Conservation (phyloP, 2,329 filamentous ascomycete species). For the Cyphellophora attinorum region DNA sequence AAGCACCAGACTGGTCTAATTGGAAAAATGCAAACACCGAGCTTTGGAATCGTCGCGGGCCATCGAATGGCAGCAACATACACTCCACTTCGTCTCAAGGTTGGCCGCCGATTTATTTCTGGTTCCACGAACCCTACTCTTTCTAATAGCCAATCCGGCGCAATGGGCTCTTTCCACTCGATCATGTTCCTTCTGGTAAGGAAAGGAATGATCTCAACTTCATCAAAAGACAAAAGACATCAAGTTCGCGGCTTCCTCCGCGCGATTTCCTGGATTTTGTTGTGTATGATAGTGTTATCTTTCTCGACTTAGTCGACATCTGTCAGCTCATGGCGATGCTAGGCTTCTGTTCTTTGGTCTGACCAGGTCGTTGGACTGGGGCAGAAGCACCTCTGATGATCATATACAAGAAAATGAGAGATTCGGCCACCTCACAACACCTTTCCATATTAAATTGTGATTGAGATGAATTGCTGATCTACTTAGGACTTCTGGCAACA, state of each 20-base stretch:
- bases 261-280: conserved; percentile 20
- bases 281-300: conserved; percentile 17
- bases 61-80: conserved; percentile 14
- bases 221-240: conserved; percentile 13
- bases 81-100: conserved; percentile 34
- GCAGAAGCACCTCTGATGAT: conserved; percentile 22
- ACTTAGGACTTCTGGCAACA: too few relatives aligned
- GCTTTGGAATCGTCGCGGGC: conserved; percentile 12
- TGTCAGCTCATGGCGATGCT: conserved; percentile 13
- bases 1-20: conserved; percentile 23
- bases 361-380: conserved; percentile 7
- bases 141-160: conserved; percentile 26
- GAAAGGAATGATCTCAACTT: conserved; percentile 10
- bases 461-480: too few relatives aligned
- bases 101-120: conserved; percentile 34
- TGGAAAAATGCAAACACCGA: conserved; percentile 21
- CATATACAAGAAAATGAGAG: conserved; percentile 29
- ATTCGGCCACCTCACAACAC: conserved; percentile 38
- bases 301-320: conserved; percentile 15
- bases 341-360: conserved; percentile 11
- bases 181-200: conserved; percentile 14
- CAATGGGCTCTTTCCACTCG: conserved; percentile 22
- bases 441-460: too few relatives aligned
- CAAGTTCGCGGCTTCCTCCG: conserved; percentile 24
- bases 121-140: conserved; percentile 32